Evolutionary conservation across 768 basidiomycete genomes (phyloP).

Genomic region (Lyophyllum shimeji): DNA sequence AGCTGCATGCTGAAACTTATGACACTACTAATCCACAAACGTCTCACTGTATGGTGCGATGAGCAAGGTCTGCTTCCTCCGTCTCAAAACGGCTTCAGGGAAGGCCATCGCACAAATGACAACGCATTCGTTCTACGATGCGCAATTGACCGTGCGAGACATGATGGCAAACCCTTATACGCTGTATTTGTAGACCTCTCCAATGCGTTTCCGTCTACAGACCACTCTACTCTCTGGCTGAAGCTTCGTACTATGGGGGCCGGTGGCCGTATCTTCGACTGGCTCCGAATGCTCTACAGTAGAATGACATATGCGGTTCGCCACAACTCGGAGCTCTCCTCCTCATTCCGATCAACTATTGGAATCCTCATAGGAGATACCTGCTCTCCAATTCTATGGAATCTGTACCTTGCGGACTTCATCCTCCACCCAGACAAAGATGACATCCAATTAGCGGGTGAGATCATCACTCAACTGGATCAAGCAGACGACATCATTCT

Average conservation of each 20-base stretch:
- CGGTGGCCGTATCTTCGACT: conserved; percentile 18
- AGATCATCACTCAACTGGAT: conserved; percentile 17
- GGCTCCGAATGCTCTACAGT: conserved; percentile 15
- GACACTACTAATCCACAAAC: conserved; percentile 20
- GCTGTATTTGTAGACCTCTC: conserved; percentile 18
- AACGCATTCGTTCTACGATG: conserved; percentile 11
- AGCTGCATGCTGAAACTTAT: conserved; percentile 22
- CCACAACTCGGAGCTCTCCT: not conserved
- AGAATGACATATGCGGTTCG: conserved; percentile 5
- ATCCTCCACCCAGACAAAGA: conserved; percentile 8
- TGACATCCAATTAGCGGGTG: conserved; percentile 15
- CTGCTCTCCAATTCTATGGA: conserved; percentile 23
- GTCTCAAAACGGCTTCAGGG: conserved; percentile 29
- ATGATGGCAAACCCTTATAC: conserved; percentile 11
- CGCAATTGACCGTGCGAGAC: conserved; percentile 12
- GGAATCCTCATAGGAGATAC: conserved; percentile 24
- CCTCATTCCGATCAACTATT: not conserved
- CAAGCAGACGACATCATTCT: conserved; percentile 26
- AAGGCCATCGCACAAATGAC: conserved; percentile 19
- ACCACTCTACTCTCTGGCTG: conserved; percentile 26
- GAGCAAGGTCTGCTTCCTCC: not conserved
- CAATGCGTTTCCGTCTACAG: conserved; percentile 29
- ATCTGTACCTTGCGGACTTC: conserved; percentile 21
- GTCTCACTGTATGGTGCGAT: conserved; percentile 20
- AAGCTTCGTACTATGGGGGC: conserved; percentile 19